phyloP scores from a whole-genome alignment of 2,329 filamentous ascomycete genomes.

The Elsinoe ampelina region DNA sequence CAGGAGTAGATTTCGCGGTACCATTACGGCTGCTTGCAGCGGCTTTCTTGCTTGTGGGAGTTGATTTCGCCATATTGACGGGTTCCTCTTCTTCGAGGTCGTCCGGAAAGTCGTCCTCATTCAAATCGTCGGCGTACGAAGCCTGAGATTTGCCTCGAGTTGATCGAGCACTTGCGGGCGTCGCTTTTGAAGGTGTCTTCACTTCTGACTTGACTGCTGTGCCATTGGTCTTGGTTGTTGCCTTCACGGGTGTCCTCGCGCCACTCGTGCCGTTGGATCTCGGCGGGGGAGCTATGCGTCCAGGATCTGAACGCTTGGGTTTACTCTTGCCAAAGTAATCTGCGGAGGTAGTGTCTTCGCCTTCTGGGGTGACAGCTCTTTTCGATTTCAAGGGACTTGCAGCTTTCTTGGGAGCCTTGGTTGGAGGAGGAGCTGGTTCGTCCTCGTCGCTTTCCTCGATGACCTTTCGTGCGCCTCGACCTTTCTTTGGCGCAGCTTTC shows the following conservation, averaged over 20 bases:
- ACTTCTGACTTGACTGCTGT: conserved; percentile 22
- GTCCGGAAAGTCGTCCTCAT: conserved; percentile 28
- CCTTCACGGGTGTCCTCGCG: conserved; percentile 28
- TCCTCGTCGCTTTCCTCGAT: conserved; percentile 77
- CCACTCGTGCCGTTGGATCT: conserved; percentile 26
- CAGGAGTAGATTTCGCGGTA: conserved; percentile 23
- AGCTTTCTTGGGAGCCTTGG: conserved; percentile 40
- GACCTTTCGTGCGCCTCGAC: conserved; percentile 51
- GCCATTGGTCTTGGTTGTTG: conserved; percentile 24
- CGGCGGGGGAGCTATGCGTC: conserved; percentile 20
- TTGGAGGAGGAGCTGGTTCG: conserved; percentile 33
- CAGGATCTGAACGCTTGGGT: conserved; percentile 39
- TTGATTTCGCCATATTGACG: conserved; percentile 65
- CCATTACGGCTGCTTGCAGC: conserved; percentile 1
- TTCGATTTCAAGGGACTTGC: conserved; percentile 51
- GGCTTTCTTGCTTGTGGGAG: conserved; percentile 45
- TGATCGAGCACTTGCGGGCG: conserved; percentile 27
- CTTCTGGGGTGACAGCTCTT: conserved; percentile 39
- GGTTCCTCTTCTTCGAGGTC: conserved; percentile 52
- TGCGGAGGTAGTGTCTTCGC: conserved; percentile 51
- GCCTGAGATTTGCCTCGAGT: conserved; percentile 34
- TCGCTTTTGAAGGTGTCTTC: conserved; percentile 22
- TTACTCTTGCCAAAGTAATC: conserved; percentile 53
- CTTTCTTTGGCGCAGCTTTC: conserved; percentile 35
- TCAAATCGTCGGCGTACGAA: conserved; percentile 29